Evolutionary conservation across 495 filamentous ascomycete genomes (phyloP), one percentile per base, ranked within the genome.

Genomic region (Neurospora sp.): DNA sequence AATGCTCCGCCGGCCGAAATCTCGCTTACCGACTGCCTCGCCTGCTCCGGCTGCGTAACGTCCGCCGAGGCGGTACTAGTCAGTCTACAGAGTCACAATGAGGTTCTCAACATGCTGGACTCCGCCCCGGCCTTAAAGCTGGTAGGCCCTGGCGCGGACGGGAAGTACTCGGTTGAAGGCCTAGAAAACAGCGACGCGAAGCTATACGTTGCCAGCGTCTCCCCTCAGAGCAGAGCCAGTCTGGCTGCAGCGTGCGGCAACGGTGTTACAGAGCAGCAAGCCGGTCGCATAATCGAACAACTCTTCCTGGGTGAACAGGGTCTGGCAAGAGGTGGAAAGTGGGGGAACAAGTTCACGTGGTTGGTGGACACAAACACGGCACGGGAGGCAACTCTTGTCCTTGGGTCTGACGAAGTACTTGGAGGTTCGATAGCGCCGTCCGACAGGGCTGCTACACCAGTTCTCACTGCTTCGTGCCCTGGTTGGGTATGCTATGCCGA

Each of bases 401-500:
- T 94, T 6, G 91, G 91, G 40, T 90, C 92, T n/a, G 91, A 97
- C 40, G 94, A 98, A 78, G 88, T 91, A 8, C 80, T 86, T 22
- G 80, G 72, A 16, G 71, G 35, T 2, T 53, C 35, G 6, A 39
- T 81, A 4, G 37, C 75, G 3, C 76, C 73, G 18, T 42, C 71
- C 68, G 71, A 73, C 71, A 73, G 74, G 68, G 77, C 81, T 65
- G 40, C 89, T 68, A 88, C 87, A 48, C 96, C 94, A 0, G 91
- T 98, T 71, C 83, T 99, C 16, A 92, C 95, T 10, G 95, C 94
- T 10, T 93, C 93, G 12, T 99, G 96, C 79, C 96, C 96, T 0
- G 96, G 96, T 39, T 99, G 97, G 93, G 95, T 99, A 40, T 99
- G 96, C 82, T 98, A 99, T 80, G 94, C 95, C 68, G 96, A 99